Evolutionary conservation across 495 filamentous ascomycete species (phyloP).

Genomic region (Talaromyces thailandensis): DNA sequence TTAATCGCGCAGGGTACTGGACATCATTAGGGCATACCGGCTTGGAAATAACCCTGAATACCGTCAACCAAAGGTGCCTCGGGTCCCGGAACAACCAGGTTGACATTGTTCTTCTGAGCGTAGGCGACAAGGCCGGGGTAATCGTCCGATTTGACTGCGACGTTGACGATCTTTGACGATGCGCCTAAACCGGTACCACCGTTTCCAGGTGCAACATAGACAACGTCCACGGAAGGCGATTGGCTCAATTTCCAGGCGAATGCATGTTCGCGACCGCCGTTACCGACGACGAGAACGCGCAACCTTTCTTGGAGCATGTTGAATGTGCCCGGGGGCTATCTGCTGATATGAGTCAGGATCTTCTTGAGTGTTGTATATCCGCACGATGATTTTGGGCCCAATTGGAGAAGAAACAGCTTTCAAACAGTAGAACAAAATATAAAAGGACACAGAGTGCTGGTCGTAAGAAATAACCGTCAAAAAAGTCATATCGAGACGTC

Average conservation of each 20-base stretch:
- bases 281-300: constrained; percentile 77
- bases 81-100: constrained; percentile 83
- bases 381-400: neutral
- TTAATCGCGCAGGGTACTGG: neutral
- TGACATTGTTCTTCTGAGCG: constrained; percentile 62
- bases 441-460: neutral
- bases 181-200: constrained; percentile 67
- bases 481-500: neutral
- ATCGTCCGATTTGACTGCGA: constrained; percentile 61
- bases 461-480: neutral
- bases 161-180: constrained; percentile 63
- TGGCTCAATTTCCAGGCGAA: constrained; percentile 90
- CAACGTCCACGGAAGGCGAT: constrained; percentile 48
- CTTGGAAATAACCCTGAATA: constrained; percentile 73
- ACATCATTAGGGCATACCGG: constrained; percentile 23
- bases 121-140: constrained; percentile 69
- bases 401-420: neutral
- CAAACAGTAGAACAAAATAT: neutral
- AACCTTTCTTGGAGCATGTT: constrained; percentile 39
- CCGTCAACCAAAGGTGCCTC: constrained; percentile 93
- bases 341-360: neutral
- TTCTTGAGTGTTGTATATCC: neutral
- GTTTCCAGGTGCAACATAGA: constrained; percentile 61
- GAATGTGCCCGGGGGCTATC: neutral
- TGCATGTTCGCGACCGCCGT: constrained; percentile 90